These are phyloP conservation scores for Podospora didyma DNA, from an alignment of 495 filamentous ascomycete species.

Conservation along the genomic window DNA sequence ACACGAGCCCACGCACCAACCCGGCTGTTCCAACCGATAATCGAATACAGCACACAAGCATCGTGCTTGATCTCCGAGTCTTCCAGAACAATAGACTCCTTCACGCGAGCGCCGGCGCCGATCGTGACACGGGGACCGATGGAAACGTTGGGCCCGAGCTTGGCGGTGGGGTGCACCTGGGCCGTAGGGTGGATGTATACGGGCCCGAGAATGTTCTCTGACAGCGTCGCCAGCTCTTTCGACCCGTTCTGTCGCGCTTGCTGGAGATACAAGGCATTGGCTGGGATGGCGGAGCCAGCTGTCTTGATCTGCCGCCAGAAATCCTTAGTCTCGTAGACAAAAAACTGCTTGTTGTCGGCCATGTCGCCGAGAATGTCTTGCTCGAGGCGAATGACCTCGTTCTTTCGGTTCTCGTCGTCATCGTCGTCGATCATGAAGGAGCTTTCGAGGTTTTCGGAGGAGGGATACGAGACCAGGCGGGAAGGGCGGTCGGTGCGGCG, in stretches of 20 bases:
- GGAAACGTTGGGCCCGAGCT: constrained; percentile 94
- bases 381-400: constrained; percentile 89
- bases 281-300: constrained; percentile 92
- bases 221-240: constrained; percentile 76
- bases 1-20: constrained; percentile 97
- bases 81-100: constrained; percentile 94
- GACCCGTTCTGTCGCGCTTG: constrained; percentile 87
- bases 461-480: constrained; percentile 90
- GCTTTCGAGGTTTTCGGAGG: constrained; percentile 85
- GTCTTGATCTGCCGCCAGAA: constrained; percentile 99
- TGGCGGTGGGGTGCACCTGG: constrained; percentile 86
- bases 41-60: constrained; percentile 91
- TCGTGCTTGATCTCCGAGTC: constrained; percentile 96
- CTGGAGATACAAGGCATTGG: constrained; percentile 94
- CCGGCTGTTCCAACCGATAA: constrained; percentile 95
- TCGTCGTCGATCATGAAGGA: constrained; percentile 75
- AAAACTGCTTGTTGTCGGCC: constrained; percentile 97
- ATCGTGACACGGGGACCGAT: constrained; percentile 83
- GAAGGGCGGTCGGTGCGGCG: constrained; percentile 81
- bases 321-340: constrained; percentile 96
- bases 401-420: constrained; percentile 67
- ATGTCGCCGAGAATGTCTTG: constrained; percentile 97
- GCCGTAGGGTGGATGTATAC: constrained; percentile 98
- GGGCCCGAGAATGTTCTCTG: constrained; percentile 84
- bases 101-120: constrained; percentile 85